phyloP scores from a whole-genome alignment of 148 eudicot genomes.

The Spergularia bocconei region DNA sequence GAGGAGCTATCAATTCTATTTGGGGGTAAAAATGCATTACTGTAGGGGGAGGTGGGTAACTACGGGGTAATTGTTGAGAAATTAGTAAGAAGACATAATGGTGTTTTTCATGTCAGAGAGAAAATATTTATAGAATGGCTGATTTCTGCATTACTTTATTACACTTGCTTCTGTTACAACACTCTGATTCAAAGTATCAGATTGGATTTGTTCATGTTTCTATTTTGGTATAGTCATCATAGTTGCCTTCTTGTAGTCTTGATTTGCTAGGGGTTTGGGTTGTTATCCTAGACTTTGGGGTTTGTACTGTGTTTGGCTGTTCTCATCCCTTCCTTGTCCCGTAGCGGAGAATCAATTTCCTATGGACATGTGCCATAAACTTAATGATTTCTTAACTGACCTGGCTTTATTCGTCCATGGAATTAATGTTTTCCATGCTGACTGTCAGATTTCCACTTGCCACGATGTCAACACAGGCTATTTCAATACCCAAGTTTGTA shows the following conservation, averaged over 20 bases:
- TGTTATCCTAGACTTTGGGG: not conserved
- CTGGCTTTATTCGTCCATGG: not conserved
- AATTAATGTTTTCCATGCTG: not conserved
- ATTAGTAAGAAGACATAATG: not conserved
- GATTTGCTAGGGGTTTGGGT: not conserved
- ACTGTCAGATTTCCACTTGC: conserved; percentile 36
- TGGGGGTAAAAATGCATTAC: too few species aligned
- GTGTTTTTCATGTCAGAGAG: not conserved
- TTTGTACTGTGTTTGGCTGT: not conserved
- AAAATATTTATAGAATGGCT: not conserved
- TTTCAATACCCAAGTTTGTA: conserved; percentile 54
- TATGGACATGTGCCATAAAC: not conserved
- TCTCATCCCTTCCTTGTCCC: not conserved
- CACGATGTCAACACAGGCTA: conserved; percentile 45
- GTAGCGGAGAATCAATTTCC: not conserved
- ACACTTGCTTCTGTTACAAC: not conserved
- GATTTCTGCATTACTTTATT: not conserved
- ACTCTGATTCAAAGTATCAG: not conserved
- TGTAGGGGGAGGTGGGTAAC: too few species aligned
- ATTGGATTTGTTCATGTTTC: not conserved
- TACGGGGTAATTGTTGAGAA: not conserved
- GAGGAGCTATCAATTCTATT: too few species aligned
- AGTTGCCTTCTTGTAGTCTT: not conserved
- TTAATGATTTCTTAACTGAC: not conserved
- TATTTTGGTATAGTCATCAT: not conserved